These are phyloP conservation scores for Epichloe hybrida DNA, from an alignment of 2,329 filamentous ascomycete genomes.

Conservation along the genomic window DNA sequence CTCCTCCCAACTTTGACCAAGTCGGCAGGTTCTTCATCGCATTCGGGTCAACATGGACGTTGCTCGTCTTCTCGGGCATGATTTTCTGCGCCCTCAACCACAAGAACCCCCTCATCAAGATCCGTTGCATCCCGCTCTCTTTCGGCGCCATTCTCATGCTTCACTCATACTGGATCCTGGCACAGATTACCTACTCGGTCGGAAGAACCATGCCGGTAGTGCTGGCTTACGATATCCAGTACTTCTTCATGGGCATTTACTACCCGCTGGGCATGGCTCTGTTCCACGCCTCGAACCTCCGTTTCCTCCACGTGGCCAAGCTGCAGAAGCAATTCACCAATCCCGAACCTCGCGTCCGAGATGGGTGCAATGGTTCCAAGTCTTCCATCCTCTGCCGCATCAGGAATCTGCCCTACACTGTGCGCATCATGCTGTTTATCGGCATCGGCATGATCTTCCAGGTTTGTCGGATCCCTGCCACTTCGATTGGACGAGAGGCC, in stretches of 20 bases:
- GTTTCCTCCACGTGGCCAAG: slow-evolving; percentile 43
- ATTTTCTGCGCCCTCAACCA: slow-evolving; percentile 20
- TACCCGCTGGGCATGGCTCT: slow-evolving; percentile 52
- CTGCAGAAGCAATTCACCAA: slow-evolving; percentile 16
- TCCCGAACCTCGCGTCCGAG: slow-evolving; percentile 7
- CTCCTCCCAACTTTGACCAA: slow-evolving; percentile 14
- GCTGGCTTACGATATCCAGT: slow-evolving; percentile 36
- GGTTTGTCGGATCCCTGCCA: not conserved
- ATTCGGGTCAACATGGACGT: slow-evolving; percentile 15
- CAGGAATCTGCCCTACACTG: not conserved
- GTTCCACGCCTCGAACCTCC: slow-evolving; percentile 49
- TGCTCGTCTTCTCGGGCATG: slow-evolving; percentile 21
- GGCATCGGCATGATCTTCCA: not conserved
- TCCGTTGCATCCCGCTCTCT: slow-evolving; percentile 23
- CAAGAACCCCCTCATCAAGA: slow-evolving; percentile 21
- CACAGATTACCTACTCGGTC: slow-evolving; percentile 29
- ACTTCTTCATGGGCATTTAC: slow-evolving; percentile 52
- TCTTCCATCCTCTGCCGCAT: slow-evolving; percentile 6
- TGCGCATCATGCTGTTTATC: not conserved
- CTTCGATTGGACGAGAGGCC: not conserved
- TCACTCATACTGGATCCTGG: slow-evolving; percentile 25
- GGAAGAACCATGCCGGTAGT: slow-evolving; percentile 26
- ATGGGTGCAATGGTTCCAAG: not conserved
- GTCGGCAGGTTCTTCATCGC: slow-evolving; percentile 18
- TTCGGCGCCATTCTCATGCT: slow-evolving; percentile 23